Evolutionary conservation across 495 filamentous ascomycete genomes (phyloP), one percentile per base, ranked within the genome.

Genomic region (Lasiosphaeria ovina): DNA sequence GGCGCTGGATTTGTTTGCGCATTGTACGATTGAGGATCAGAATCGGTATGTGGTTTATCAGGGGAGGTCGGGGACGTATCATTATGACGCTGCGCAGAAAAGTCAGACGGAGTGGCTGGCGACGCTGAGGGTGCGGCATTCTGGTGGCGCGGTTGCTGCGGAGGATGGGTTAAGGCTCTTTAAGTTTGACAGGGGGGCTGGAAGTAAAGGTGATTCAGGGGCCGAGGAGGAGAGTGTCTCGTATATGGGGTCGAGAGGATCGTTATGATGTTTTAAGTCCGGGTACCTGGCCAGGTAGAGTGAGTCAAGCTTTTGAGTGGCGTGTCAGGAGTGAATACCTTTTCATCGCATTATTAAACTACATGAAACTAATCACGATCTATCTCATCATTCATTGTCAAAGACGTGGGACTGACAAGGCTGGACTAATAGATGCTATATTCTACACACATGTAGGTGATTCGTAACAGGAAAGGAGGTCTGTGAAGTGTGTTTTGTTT

Each of bases 21-120:
- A 61, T n/a, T 61, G 59, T 53, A 61, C 38, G 3, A 52, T 61
- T 32, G 59, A 61, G 32, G 59, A 61, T 44, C 52, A 51, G 32
- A 55, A 31, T 3, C 53, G 47, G 3, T 52, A 24, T 35, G 59
- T 61, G 4, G 38, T 61, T 5, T 61, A 61, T 33, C 59, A 57
- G 33, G 59, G 53, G 3, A 51, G 59, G 3, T 56, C 59, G 3
- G 52, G 52, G 3, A 14, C 59, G 4, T 56, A 56, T 17, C 45
- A 54, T 9, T 45, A 54, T 42, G 34, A 47, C 5, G 44, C 58
- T 0, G 40, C 32, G 31, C 16, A 31, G 17, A 55, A 32, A 1
- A 53, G 34, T 9, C 38, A 55, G 52, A 48, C 34, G 35, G 31
- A 45, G 17, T 61, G 58, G 58, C 32, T 61, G 3, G 55, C 58